Conservation (phyloP, 106 monocot genomes). For the Dendrobium catenatum region DNA sequence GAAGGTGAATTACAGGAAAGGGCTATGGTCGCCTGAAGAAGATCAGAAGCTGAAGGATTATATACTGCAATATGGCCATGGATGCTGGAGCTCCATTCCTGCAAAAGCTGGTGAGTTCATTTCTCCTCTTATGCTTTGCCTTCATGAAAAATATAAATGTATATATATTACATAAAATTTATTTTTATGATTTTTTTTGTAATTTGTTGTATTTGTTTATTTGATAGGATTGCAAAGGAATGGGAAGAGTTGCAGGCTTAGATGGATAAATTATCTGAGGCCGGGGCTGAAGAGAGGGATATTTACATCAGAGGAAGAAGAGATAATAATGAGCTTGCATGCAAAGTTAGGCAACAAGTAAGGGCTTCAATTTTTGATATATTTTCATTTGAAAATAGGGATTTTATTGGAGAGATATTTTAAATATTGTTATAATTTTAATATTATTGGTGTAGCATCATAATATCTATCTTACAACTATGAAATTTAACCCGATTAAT, state of each 20-base stretch:
- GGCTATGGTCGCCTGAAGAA: conserved; percentile 32
- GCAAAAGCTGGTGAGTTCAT: conserved; percentile 16
- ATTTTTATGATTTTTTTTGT: background rate
- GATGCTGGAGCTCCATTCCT: conserved; percentile 33
- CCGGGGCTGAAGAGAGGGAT: conserved; percentile 45
- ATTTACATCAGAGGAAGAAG: conserved; percentile 39
- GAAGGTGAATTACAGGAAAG: conserved; percentile 16
- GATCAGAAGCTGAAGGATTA: conserved; percentile 20
- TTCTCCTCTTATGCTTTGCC: background rate
- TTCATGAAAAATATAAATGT: background rate
- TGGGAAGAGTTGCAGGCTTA: conserved; percentile 46
- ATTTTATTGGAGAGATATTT: no score
- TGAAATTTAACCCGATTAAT: no score
- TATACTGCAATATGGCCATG: conserved; percentile 19
- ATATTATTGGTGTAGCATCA: no score
- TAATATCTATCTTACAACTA: no score
- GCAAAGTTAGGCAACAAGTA: conserved; percentile 49
- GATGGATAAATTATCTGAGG: conserved; percentile 52
- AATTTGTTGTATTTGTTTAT: background rate
- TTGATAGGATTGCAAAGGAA: conserved; percentile 20
- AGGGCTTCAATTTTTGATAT: background rate
- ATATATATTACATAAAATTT: background rate
- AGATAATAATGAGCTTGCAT: conserved; percentile 23
- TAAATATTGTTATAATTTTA: no score
- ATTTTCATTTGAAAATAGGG: background rate